Evolutionary conservation across 768 basidiomycete species (phyloP).

Genomic region (Hirschioporus abietinus): DNA sequence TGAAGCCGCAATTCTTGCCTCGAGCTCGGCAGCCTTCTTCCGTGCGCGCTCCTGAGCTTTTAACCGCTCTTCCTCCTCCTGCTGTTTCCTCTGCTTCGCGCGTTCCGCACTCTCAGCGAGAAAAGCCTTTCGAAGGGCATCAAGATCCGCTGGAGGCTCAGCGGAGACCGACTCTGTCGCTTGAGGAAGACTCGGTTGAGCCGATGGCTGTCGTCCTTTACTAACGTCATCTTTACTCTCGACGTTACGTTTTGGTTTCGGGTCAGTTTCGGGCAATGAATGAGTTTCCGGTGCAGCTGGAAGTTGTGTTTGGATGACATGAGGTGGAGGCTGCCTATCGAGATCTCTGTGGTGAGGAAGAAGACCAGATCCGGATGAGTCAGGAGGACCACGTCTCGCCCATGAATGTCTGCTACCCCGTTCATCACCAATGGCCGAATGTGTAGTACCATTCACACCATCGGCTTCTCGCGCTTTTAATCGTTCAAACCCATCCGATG

Average conservation of each 20-base stretch:
- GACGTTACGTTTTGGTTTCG: background rate
- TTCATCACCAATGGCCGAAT: background rate
- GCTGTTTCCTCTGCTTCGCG: conserved; percentile 70
- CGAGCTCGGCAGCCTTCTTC: conserved; percentile 72
- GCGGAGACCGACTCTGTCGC: conserved; percentile 15
- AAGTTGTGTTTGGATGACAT: conserved; percentile 37
- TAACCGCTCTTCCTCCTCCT: conserved; percentile 80
- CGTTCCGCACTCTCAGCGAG: conserved; percentile 86
- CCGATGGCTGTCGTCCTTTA: background rate
- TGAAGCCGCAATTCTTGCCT: conserved; percentile 44
- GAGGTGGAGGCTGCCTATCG: conserved; percentile 54
- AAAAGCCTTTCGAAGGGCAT: conserved; percentile 63
- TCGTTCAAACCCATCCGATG: background rate
- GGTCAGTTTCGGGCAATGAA: background rate
- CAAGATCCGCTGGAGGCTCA: conserved; percentile 32
- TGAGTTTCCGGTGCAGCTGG: conserved; percentile 10
- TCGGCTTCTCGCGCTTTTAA: background rate
- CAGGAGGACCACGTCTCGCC: background rate
- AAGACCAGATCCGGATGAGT: background rate
- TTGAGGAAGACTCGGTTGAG: conserved; percentile 6
- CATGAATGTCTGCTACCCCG: background rate
- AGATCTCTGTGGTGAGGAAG: conserved; percentile 27
- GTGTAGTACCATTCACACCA: background rate
- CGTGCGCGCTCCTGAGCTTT: conserved; percentile 76
- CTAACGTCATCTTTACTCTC: background rate